phyloP scores from a whole-genome alignment of 2,329 filamentous ascomycete genomes.

The Alternaria ventricosa region DNA sequence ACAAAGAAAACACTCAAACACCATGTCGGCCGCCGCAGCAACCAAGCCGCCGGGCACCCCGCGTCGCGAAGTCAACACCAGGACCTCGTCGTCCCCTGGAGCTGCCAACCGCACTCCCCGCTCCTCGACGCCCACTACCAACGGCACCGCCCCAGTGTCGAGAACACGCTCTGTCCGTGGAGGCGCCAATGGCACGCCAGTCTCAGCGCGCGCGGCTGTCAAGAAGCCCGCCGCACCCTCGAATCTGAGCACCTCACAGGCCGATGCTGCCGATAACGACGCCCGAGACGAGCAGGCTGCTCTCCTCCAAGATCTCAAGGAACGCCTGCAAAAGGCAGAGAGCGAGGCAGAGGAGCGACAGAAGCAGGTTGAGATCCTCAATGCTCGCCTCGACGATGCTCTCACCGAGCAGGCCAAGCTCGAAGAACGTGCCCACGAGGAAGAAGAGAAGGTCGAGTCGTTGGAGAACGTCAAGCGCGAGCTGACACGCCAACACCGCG shows the following conservation, averaged over 20 bases:
- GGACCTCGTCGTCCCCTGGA: conserved; percentile 40
- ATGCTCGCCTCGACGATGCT: conserved; percentile 85
- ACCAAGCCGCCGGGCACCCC: conserved; percentile 47
- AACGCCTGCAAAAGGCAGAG: conserved; percentile 82
- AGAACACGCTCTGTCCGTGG: conserved; percentile 43
- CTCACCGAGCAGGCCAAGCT: conserved; percentile 81
- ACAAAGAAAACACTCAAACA: conserved; percentile 13
- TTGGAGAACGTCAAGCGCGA: conserved; percentile 87
- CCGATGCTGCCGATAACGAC: conserved; percentile 61
- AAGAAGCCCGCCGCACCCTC: conserved; percentile 46
- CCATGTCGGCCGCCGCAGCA: conserved; percentile 45
- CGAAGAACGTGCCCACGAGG: conserved; percentile 87
- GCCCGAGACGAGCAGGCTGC: conserved; percentile 80
- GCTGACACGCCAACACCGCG: conserved; percentile 79
- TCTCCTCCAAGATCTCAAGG: conserved; percentile 82
- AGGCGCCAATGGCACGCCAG: conserved; percentile 40
- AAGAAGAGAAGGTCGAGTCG: conserved; percentile 80
- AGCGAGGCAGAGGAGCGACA: conserved; percentile 76
- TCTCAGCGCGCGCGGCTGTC: conserved; percentile 49
- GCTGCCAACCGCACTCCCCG: conserved; percentile 43
- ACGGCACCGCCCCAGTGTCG: conserved; percentile 36
- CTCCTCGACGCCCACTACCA: conserved; percentile 37
- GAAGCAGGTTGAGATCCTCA: conserved; percentile 84
- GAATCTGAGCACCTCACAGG: conserved; percentile 44
- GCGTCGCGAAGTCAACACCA: conserved; percentile 28